Evolutionary conservation across 2,329 filamentous ascomycete species (phyloP).

Genomic region (Aciculosporium take): DNA sequence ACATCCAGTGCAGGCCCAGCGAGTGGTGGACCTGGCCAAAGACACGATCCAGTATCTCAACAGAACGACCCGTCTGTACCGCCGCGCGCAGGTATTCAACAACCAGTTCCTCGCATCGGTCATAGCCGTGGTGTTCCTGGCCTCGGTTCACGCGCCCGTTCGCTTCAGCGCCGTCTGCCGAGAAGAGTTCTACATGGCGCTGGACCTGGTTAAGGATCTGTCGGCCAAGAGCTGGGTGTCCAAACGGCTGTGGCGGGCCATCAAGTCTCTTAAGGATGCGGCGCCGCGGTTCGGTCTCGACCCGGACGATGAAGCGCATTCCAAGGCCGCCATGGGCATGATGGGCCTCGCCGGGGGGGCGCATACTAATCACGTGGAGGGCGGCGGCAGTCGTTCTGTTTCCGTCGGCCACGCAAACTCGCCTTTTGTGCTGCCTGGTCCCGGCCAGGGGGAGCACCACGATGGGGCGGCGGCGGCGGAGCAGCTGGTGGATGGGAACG

Average conservation of each 20-base stretch:
- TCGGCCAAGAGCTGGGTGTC: conserved; percentile 58
- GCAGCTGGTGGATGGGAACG: conserved; percentile 24
- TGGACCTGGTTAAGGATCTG: conserved; percentile 60
- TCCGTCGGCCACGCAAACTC: conserved; percentile 10
- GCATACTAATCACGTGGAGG: conserved; percentile 20
- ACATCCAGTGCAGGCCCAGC: conserved; percentile 59
- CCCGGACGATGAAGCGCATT: conserved; percentile 33
- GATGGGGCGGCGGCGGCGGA: too few species aligned
- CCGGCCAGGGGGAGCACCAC: too few species aligned
- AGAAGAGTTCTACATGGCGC: conserved; percentile 65
- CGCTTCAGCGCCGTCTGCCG: conserved; percentile 54
- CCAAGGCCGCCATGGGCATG: conserved; percentile 39
- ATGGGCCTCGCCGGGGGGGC: conserved; percentile 35
- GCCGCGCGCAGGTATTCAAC: conserved; percentile 59
- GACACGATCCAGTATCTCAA: conserved; percentile 63
- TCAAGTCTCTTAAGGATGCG: conserved; percentile 56
- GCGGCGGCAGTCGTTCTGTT: conserved; percentile 7
- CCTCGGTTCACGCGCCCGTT: conserved; percentile 59
- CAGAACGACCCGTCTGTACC: conserved; percentile 57
- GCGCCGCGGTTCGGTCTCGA: conserved; percentile 53
- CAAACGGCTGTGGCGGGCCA: conserved; percentile 59
- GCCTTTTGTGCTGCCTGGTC: too few species aligned
- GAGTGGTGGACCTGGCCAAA: conserved; percentile 59
- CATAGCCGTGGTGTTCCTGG: conserved; percentile 62
- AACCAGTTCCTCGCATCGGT: conserved; percentile 67